Percentiles rank a stretch among this genome's conserved stretches.
phyloP scores from a whole-genome alignment of 495 filamentous ascomycete species.

The Penicillium simplicissimum region DNA sequence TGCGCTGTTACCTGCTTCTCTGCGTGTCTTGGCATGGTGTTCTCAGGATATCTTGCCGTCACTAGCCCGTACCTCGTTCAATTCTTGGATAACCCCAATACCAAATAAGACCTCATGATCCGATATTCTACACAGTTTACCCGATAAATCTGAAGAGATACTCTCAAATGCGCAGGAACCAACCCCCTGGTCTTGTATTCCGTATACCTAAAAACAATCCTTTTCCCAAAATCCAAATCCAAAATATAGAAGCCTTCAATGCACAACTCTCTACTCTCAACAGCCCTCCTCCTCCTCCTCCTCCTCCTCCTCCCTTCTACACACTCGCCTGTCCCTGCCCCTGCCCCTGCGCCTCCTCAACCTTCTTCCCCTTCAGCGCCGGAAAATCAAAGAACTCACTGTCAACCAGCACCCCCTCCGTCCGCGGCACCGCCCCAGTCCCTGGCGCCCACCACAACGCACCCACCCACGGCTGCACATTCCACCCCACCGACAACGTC shows the following conservation, averaged over 20 bases:
- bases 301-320: neutral
- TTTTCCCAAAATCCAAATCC: conserved; percentile 5
- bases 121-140: too few relatives aligned
- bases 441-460: conserved; percentile 71
- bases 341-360: conserved; percentile 16
- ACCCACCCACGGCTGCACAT: conserved; percentile 97
- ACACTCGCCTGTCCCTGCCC: conserved; percentile 16
- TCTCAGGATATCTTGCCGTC: neutral
- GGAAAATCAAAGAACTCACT: conserved; percentile 75
- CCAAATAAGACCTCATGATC: neutral
- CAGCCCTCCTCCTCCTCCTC: too few relatives aligned
- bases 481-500: conserved; percentile 80
- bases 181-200: neutral
- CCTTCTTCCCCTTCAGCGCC: conserved; percentile 57
- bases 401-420: conserved; percentile 60
- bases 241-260: conserved; percentile 3
- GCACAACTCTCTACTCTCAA: too few relatives aligned
- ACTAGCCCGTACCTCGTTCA: neutral
- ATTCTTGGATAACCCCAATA: neutral
- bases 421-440: conserved; percentile 56
- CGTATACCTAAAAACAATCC: too few relatives aligned
- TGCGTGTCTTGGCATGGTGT: neutral
- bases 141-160: too few relatives aligned
- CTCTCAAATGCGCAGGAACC: too few relatives aligned
- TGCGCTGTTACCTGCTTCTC: neutral